These are phyloP conservation scores for Ogataea paradorogensis DNA, from an alignment of 805 yeast genomes.

Conservation along the genomic window DNA sequence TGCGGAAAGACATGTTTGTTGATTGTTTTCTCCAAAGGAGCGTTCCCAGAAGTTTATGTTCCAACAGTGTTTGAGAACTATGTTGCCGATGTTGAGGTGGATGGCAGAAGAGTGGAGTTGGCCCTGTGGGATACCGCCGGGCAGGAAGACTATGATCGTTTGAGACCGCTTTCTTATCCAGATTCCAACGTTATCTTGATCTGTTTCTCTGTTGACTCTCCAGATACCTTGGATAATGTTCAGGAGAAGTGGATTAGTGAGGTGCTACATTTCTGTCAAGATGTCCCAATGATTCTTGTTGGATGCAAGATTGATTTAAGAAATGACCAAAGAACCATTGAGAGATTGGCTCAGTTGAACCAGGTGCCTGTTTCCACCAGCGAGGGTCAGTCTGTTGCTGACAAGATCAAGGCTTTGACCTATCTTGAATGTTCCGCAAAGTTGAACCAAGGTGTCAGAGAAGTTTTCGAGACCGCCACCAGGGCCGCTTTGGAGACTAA, in stretches of 20 bases:
- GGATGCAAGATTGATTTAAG: constrained; percentile 92
- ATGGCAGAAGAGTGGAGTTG: constrained; percentile 87
- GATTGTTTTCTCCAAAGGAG: constrained; percentile 82
- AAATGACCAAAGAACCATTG: constrained; percentile 74
- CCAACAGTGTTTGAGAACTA: constrained; percentile 97
- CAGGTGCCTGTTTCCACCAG: constrained; percentile 77
- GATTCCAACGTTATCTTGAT: constrained; percentile 89
- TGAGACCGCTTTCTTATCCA: constrained; percentile 88
- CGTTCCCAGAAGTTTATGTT: constrained; percentile 90
- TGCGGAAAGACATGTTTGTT: constrained; percentile 94
- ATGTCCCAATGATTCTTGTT: constrained; percentile 87
- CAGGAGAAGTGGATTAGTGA: constrained; percentile 96
- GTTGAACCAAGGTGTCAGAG: constrained; percentile 87
- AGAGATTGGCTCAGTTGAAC: constrained; percentile 67
- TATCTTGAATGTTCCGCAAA: constrained; percentile 92
- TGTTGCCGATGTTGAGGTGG: constrained; percentile 92
- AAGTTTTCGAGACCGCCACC: constrained; percentile 89
- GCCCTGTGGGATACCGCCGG: constrained; percentile 99
- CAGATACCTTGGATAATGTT: constrained; percentile 89
- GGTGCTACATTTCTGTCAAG: constrained; percentile 90
- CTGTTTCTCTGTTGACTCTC: constrained; percentile 87
- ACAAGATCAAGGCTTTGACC: constrained; percentile 81
- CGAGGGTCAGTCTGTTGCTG: constrained; percentile 86
- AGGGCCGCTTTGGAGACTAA: constrained; percentile 80
- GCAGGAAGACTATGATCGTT: constrained; percentile 94